Base-by-base conservation (phyloP, 495 filamentous ascomycete species). In the Staphylotrichum tortipilum region DNA sequence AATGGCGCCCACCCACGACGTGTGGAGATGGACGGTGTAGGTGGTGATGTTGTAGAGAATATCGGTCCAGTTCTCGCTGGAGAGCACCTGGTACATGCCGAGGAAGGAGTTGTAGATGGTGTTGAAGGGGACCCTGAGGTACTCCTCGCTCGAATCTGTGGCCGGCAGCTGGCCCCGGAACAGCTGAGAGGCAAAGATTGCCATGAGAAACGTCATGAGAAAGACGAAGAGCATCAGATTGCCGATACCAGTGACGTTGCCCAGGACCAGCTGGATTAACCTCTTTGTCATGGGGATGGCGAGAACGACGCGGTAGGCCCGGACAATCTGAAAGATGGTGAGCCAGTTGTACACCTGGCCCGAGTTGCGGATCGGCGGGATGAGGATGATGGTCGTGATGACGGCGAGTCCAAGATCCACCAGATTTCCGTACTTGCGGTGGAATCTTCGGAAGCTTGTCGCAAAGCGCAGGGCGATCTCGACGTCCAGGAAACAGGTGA, bases 21-120 rank as follows among this genome's bases (percentile, higher is more conserved):
- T 90, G 35, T 77, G 73, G 49, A 71, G 79, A 0, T 54, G 31
- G 5, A 63, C 71, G 2, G 87, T 82, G 52, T 80, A 81, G 23
- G 74, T 61, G 2, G 90, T 95, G 40, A 85, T 80, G 60, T 79
- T 84, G 70, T 94, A 99, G 47, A 99, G 66, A 28, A 94, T 83
- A 1, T 66, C 69, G 3, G 92, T 97, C 92, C 92, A 99, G 61
- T 94, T 86, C 61, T 99, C 92, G 55, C 89, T 96, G 19, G 92
- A 95, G n/a, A 99, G 73, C 23, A 99, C 80, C 62, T 94, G 88
- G 60, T 99, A 99, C 92, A 99, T 99, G 47, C 89, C 92, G 17
- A 97, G 76, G 56, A 96, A 99, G 0, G 89, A 84, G 56, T 96
- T 96, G 68, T 86, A 99, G 28, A 96, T 91, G 30, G 88, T 86